Evolutionary conservation across 2,329 filamentous ascomycete genomes (phyloP).

Genomic region (Penicillium concentricum): DNA sequence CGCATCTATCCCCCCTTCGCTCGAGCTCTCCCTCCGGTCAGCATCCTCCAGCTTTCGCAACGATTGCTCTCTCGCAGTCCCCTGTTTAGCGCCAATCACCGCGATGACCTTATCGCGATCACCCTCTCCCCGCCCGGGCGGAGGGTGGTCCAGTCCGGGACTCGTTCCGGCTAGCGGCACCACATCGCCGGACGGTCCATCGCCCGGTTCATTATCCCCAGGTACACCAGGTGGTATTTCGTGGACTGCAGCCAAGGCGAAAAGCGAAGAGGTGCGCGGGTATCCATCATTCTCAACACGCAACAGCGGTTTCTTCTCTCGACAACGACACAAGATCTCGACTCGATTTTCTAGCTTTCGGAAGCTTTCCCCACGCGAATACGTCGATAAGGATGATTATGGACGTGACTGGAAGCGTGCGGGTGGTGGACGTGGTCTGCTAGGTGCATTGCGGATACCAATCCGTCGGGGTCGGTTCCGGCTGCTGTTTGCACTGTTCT

Average conservation of each 20-base stretch:
- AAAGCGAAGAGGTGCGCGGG: conserved; percentile 69
- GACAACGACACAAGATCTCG: conserved; percentile 78
- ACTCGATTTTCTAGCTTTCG: conserved; percentile 74
- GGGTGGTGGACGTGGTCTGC: conserved; percentile 30
- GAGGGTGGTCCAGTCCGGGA: conserved; percentile 85
- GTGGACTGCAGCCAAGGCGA: conserved; percentile 80
- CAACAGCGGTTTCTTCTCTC: conserved; percentile 82
- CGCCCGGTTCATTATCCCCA: conserved; percentile 25
- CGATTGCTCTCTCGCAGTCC: not conserved
- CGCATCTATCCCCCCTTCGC: conserved; percentile 2
- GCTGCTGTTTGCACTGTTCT: conserved; percentile 57
- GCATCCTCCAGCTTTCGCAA: not conserved
- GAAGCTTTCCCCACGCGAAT: conserved; percentile 42
- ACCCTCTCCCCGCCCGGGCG: conserved; percentile 78
- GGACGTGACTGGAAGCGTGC: conserved; percentile 52
- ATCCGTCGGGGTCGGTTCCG: conserved; percentile 66
- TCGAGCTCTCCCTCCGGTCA: not conserved
- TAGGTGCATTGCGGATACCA: conserved; percentile 46
- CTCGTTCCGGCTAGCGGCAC: conserved; percentile 70
- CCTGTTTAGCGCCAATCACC: conserved; percentile 49
- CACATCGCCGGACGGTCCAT: conserved; percentile 57
- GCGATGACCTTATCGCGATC: conserved; percentile 85
- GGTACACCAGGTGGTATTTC: conserved; percentile 51
- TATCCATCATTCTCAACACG: conserved; percentile 78
- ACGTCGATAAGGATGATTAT: conserved; percentile 72